Evolutionary conservation across 129 eudicot genomes (phyloP), one percentile per base, ranked within the genome.

Genomic region (Saposhnikovia divaricata): DNA sequence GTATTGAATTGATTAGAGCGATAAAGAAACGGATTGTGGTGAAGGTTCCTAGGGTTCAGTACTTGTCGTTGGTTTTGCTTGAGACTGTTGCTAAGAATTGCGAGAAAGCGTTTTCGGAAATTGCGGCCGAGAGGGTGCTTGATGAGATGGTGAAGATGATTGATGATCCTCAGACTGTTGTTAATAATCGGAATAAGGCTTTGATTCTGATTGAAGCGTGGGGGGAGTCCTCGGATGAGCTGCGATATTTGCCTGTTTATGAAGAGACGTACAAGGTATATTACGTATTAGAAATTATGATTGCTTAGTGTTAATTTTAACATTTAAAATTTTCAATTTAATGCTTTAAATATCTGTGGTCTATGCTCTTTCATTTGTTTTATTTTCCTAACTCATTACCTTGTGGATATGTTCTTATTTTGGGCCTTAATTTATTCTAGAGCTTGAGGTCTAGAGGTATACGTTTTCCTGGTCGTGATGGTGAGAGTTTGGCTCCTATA

Each of bases 61-160:
- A 87, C 84, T 76, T 92, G 87, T 81, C 90, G 76, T 76, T 96
- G 48, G 92, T 92, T 76, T 87, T 96, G 89, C 99, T 96, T 23
- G 98, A 96, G 83, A 96, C 97, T 78, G 81, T 96, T 51, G 91
- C 82, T 5, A 96, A 96, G 88, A 96, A 96, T 86, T 96, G 97
- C 31, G 99, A 95, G 83, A 95, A 90, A 84, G 99, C 93, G 5
- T 95, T 95, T 86, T 88, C 97, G 2, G 99, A 95, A 81, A 89
- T 95, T 76, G 99, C 97, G 40, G 96, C 95, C 4, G 97, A 95
- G 88, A 90, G 97, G 88, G 91, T 95, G 53, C 92, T 95, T 79
- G 99, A 95, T 83, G 99, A 95, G 84, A 92, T 95, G 97, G 96
- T 95, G 81, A 95, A 92, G 90, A 40, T 95, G 85, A 89, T 95